These are phyloP conservation scores for Sarocladium strictum DNA, from an alignment of 2,329 filamentous ascomycete genomes.

Conservation along the genomic window DNA sequence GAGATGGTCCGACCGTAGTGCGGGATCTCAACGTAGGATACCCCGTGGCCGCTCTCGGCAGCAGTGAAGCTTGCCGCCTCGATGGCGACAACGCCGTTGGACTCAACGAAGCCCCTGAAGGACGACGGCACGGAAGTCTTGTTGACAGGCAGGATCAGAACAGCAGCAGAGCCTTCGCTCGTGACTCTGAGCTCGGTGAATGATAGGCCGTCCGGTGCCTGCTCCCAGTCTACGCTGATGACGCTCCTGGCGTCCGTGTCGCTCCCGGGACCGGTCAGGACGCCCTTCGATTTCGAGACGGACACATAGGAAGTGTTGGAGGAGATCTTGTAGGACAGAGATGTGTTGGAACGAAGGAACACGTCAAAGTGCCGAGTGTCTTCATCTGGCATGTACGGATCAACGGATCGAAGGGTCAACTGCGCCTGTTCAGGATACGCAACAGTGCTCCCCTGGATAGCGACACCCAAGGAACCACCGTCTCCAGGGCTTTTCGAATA, in stretches of 20 bases:
- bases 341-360: constrained; percentile 27
- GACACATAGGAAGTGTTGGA: constrained; percentile 36
- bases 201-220: constrained; percentile 9
- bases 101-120: constrained; percentile 16
- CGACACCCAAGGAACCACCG: constrained; percentile 34
- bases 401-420: constrained; percentile 17
- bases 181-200: constrained; percentile 34
- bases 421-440: neutral
- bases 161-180: constrained; percentile 25
- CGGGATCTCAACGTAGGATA: constrained; percentile 19
- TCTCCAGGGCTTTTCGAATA: neutral
- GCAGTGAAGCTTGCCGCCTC: constrained; percentile 20
- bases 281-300: constrained; percentile 11
- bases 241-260: constrained; percentile 39
- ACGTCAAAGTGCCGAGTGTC: constrained; percentile 39
- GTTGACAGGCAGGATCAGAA: constrained; percentile 9
- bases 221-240: constrained; percentile 12
- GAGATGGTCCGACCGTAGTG: constrained; percentile 25
- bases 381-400: constrained; percentile 48
- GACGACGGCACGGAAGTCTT: constrained; percentile 10
- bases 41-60: constrained; percentile 12
- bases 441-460: constrained; percentile 27
- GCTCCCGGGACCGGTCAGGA: constrained; percentile 29
- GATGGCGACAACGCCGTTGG: constrained; percentile 16
- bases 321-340: constrained; percentile 33